These are phyloP conservation scores for Fusarium sp. DNA, from an alignment of 2,329 filamentous ascomycete genomes.

Conservation along the genomic window DNA sequence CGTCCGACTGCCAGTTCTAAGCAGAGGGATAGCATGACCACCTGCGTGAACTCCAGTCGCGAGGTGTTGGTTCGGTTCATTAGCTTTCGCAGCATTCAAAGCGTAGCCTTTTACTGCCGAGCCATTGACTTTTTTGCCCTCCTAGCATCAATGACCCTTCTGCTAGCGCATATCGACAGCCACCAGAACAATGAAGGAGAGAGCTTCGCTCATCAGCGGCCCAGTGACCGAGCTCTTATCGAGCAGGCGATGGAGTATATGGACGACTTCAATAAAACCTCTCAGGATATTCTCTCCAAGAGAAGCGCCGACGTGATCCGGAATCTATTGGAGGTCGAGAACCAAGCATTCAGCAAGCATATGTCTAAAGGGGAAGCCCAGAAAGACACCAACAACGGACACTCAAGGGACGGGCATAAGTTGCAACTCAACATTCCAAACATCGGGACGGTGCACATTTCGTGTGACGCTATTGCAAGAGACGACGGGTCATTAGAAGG, in stretches of 20 bases:
- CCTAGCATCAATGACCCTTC: background rate
- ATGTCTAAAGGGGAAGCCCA: background rate
- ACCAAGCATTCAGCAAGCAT: background rate
- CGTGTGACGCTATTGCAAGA: background rate
- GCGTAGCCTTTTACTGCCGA: background rate
- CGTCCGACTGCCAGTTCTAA: background rate
- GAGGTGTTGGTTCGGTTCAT: background rate
- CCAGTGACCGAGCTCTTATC: slow-evolving; percentile 17
- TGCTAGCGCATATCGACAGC: background rate
- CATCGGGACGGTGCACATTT: background rate
- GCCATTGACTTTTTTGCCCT: background rate
- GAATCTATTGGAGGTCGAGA: background rate
- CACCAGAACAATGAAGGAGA: background rate
- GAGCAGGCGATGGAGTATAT: slow-evolving; percentile 12
- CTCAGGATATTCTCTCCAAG: background rate
- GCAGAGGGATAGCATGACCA: background rate
- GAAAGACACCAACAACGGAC: background rate
- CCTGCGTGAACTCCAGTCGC: background rate
- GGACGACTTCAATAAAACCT: background rate
- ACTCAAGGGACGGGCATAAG: background rate
- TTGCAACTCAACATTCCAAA: background rate
- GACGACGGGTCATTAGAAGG: background rate
- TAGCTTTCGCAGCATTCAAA: background rate
- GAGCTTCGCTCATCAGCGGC: slow-evolving; percentile 17
- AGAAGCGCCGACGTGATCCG: background rate